A percentile compares a stretch with the other conserved stretches of the same genome.
These are phyloP conservation scores for Camellia sinensis DNA, from an alignment of 148 eudicot species.

Conservation along the genomic window DNA sequence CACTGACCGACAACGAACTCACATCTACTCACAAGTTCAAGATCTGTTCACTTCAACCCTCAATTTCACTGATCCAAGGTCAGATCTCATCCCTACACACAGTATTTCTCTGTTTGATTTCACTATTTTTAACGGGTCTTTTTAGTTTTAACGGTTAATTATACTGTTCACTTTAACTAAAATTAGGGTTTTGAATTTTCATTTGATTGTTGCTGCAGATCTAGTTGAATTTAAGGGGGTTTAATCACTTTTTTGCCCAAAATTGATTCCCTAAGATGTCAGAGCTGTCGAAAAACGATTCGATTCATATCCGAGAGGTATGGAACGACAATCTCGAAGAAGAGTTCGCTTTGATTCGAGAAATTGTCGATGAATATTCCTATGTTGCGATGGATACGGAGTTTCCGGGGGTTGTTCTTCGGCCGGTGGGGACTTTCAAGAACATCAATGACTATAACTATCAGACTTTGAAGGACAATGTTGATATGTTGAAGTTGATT, in stretches of 20 bases:
- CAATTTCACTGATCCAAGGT: too few species aligned
- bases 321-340: constrained; percentile 28
- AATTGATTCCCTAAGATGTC: constrained; percentile 10
- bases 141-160: background rate
- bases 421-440: constrained; percentile 17
- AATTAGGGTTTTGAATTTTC: background rate
- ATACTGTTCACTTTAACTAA: background rate
- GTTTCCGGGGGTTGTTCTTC: constrained; percentile 29
- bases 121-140: background rate
- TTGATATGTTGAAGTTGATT: constrained; percentile 23
- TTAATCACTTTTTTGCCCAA: background rate
- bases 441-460: constrained; percentile 19
- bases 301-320: constrained; percentile 17
- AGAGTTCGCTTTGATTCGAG: constrained; percentile 28
- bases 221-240: background rate
- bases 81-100: too few species aligned
- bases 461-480: constrained; percentile 21
- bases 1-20: background rate
- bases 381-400: constrained; percentile 29
- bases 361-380: constrained; percentile 26
- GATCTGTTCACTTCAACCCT: too few species aligned
- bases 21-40: background rate
- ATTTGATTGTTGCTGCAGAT: background rate
- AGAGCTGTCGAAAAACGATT: constrained; percentile 8
- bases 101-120: too few species aligned